A percentile compares a stretch with the other conserved stretches of the same genome.
These are phyloP conservation scores for Starmerella ratchasimensis DNA, from an alignment of 805 yeast genomes.

Conservation along the genomic window DNA sequence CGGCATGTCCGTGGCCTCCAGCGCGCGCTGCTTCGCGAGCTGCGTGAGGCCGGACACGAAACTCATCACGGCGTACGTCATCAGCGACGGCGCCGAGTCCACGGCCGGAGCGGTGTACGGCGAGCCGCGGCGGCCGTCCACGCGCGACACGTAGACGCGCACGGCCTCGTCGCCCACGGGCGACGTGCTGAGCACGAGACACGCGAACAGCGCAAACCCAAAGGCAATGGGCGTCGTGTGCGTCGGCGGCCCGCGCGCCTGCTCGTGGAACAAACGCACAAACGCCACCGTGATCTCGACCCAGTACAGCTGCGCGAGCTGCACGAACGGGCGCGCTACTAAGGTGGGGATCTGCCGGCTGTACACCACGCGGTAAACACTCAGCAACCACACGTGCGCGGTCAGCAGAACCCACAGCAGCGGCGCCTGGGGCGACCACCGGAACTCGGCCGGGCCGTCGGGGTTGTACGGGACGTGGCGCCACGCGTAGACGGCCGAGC, in stretches of 20 bases:
- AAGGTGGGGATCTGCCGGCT: conserved; percentile 4
- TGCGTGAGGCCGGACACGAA: conserved; percentile 67
- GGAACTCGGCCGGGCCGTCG: too few relatives aligned
- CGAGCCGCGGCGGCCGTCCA: conserved; percentile 12
- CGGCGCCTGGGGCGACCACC: conserved; percentile 15
- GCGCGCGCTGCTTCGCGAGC: conserved; percentile 43
- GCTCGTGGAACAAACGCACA: conserved; percentile 19
- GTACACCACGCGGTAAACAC: conserved; percentile 11
- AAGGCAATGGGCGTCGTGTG: background rate
- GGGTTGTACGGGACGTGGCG: too few relatives aligned
- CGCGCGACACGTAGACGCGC: conserved; percentile 27
- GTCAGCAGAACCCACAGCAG: conserved; percentile 1
- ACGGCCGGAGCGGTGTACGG: conserved; percentile 46
- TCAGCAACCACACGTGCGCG: conserved; percentile 6
- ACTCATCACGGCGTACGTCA: conserved; percentile 49
- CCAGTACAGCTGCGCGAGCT: conserved; percentile 17
- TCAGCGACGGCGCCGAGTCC: conserved; percentile 53
- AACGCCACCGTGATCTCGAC: conserved; percentile 3
- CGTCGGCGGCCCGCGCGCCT: conserved; percentile 1
- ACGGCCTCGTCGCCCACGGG: conserved; percentile 57
- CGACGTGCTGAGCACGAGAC: conserved; percentile 42
- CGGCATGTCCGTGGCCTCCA: conserved; percentile 62
- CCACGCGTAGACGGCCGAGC: too few relatives aligned
- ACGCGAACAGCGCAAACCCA: conserved; percentile 26
- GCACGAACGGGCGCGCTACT: conserved; percentile 17